phyloP scores from a whole-genome alignment of 2,329 filamentous ascomycete genomes.

The Cadophora sp. region DNA sequence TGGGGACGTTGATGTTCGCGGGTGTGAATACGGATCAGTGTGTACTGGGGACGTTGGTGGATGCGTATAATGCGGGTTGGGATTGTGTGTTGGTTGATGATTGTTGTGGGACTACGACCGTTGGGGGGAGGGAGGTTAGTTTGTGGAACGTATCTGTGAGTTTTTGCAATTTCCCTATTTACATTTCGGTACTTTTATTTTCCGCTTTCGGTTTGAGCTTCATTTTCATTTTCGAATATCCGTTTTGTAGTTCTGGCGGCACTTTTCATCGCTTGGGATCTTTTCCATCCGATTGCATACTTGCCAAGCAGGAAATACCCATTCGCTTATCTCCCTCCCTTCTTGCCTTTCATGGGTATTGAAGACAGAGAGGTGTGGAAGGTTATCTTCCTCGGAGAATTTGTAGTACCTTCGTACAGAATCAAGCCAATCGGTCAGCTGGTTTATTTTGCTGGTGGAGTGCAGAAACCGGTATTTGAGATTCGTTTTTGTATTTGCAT shows the following conservation, averaged over 20 bases:
- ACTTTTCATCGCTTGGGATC: too few relatives aligned
- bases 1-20: conserved; percentile 60
- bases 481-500: not conserved
- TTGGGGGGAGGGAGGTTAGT: conserved; percentile 47
- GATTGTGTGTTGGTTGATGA: conserved; percentile 63
- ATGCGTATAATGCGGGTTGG: conserved; percentile 62
- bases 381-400: conserved; percentile 18
- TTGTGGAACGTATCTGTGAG: conserved; percentile 49
- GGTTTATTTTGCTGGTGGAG: too few relatives aligned
- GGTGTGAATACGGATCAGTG: conserved; percentile 70
- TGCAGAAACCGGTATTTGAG: not conserved
- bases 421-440: not conserved
- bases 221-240: not conserved
- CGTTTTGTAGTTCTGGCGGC: too few relatives aligned
- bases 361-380: too few relatives aligned
- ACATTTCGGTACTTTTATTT: not conserved
- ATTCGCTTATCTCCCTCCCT: too few relatives aligned
- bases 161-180: conserved; percentile 28
- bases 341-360: too few relatives aligned
- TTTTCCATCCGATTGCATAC: too few relatives aligned
- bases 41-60: conserved; percentile 61
- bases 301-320: too few relatives aligned
- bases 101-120: conserved; percentile 58
- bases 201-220: not conserved
- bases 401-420: not conserved